Base-by-base conservation (phyloP, 2,329 filamentous ascomycete genomes). In the Trichoderma afroharzianum region DNA sequence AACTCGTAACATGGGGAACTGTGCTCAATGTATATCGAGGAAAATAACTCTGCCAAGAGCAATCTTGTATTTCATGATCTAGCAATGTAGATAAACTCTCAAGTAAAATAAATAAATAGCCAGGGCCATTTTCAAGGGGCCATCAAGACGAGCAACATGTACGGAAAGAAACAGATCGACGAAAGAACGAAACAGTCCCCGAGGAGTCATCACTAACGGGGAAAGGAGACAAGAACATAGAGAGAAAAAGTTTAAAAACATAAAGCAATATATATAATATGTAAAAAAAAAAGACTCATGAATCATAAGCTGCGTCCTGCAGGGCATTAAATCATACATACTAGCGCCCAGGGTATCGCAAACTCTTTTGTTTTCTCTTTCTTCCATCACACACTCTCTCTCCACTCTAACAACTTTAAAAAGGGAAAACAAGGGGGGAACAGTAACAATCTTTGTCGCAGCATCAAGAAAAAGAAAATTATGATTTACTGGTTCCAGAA, bases 401-500 rank as follows among this genome's bases (percentile, higher is more conserved):
- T 33, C 43, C 28, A 21, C n/a, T n/a, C 26, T 53, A 53, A 6
- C n/a, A 43, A 21, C 57, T 59, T 6, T 21, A 2, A 14, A 58
- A 21, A 33, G 24, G 12, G 18, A n/a, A 59, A 32, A 8, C 12
- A 21, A 5, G 15, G 15, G 28, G 39, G 39, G 30, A n/a, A 36
- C 33, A 36, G 33, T 36, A 43, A 32, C 50, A n/a, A 63, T 15
- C 15, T 28, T 28, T 50, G 4, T 26, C 15, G n/a, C 9, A 33
- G 26, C 33, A 61, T 15, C 39, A 26, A 12, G 8, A n/a, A 12
- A 11, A 12, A 12, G n/a, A 36, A 8, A 11, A 21, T 28, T 28
- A 21, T 21, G 8, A 24, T 47, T 58, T 69, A 69, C 67, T 11
- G 18, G 74, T 86, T 84, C 86, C 85, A 88, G 71, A 85, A 83